Evolutionary conservation across 495 filamentous ascomycete species (phyloP), one percentile per base, ranked within the genome.

Genomic region (Mycothermus thermophilus): DNA sequence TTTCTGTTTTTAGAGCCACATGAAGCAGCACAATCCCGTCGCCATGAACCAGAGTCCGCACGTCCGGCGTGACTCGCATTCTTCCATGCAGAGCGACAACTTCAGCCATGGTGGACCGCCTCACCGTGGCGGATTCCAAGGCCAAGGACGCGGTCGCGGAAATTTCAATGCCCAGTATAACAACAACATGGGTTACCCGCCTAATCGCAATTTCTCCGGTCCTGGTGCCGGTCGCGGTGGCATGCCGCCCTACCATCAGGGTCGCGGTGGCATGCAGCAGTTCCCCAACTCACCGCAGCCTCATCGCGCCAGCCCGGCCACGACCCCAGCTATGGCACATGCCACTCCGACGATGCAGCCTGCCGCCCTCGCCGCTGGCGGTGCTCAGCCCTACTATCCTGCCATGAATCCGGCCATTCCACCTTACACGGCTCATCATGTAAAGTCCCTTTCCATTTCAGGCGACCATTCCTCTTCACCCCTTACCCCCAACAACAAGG

Each of bases 21-120:
- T 63, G 44, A 69, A 74, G 51, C 62, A 67, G 31, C 77, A 83
- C 50, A 66, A 67, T 27, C 63, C 69, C 36, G 62, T 69, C 27
- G 71, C 73, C 30, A 65, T 80, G 41, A 73, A 71, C 23, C 80
- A 82, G 47, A 59, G 71, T 22, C 72, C 68, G 46, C 86, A 94
- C 52, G 63, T 80, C 34, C 77, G 86, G 32, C 76, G 82, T 45
- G 79, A 86, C 48, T 93, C 85, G 12, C 79, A 82, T 4, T 78
- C 83, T 54, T 84, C 80, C 9, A 67, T 74, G 30, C 80, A 85
- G 50, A 77, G 75, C 56, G 83, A 92, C 34, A 73, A 79, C 62
- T 69, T 70, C 53, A 76, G 74, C 64, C 43, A 72, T 52, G 50
- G 71, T 56, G 67, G 67, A 35, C 74, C 72, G 36, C n/a, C n/a